phyloP scores from a whole-genome alignment of 352 stramenopile species.

The Phytophthora fragariaefolia region DNA sequence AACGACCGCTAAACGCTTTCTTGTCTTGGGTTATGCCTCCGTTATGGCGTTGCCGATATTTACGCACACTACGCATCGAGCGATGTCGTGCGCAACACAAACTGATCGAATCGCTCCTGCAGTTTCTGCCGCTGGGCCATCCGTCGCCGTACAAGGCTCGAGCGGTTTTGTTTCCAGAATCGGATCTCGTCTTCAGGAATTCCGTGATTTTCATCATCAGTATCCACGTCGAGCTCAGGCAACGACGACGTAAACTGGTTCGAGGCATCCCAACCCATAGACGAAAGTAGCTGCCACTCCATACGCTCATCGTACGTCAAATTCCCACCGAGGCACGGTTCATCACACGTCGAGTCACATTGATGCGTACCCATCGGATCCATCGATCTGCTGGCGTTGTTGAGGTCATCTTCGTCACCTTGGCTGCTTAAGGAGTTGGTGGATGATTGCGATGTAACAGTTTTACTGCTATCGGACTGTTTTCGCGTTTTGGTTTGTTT shows the following conservation, averaged over 20 bases:
- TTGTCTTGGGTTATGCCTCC: conserved; percentile 15
- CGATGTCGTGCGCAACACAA: conserved; percentile 77
- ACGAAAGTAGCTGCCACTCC: conserved; percentile 83
- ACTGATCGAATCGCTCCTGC: conserved; percentile 87
- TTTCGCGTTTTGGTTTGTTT: conserved; percentile 36
- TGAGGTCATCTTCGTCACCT: conserved; percentile 45
- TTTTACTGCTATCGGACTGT: conserved; percentile 35
- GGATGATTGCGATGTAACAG: conserved; percentile 48
- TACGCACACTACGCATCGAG: conserved; percentile 31
- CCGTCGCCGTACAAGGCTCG: conserved; percentile 74
- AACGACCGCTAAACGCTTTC: neutral
- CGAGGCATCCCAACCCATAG: conserved; percentile 83
- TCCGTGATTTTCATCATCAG: conserved; percentile 78
- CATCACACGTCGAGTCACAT: conserved; percentile 61
- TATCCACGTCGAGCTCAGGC: conserved; percentile 75
- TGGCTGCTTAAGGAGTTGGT: conserved; percentile 54
- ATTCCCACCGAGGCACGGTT: conserved; percentile 52
- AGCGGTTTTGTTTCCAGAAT: conserved; percentile 88
- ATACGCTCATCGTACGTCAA: conserved; percentile 70
- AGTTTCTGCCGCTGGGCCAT: conserved; percentile 84
- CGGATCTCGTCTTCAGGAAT: conserved; percentile 88
- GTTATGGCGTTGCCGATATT: conserved; percentile 20
- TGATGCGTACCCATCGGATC: conserved; percentile 48
- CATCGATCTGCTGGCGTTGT: conserved; percentile 52
- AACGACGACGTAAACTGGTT: conserved; percentile 66